Conservation (phyloP, 2,329 filamentous ascomycete genomes). For the Mycogone perniciosa region DNA sequence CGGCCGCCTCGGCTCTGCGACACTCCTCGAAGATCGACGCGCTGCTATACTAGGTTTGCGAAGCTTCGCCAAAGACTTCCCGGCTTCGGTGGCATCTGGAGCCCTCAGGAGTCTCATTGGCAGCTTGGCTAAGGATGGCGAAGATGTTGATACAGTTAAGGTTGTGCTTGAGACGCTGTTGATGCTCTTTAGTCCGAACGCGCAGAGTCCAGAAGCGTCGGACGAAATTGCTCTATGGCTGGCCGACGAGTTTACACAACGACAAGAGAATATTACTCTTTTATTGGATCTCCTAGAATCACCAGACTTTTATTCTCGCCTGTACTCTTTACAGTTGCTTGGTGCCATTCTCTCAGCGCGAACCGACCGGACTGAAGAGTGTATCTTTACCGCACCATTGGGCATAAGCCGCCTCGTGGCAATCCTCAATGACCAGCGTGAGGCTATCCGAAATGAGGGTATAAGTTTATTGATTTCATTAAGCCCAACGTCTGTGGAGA, state of each 20-base stretch:
- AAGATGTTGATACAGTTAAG: constrained; percentile 95
- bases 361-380: constrained; percentile 89
- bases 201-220: constrained; percentile 78
- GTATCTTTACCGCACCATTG: constrained; percentile 79
- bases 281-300: constrained; percentile 85
- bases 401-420: constrained; percentile 83
- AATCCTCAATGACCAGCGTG: constrained; percentile 75
- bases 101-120: constrained; percentile 84
- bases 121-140: constrained; percentile 76
- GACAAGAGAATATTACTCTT: constrained; percentile 91
- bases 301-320: constrained; percentile 79
- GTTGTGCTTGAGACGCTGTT: constrained; percentile 90
- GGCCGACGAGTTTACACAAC: constrained; percentile 95
- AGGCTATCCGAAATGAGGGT: constrained; percentile 82
- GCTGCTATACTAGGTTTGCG: constrained; percentile 87
- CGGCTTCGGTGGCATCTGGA: constrained; percentile 89
- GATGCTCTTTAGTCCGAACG: constrained; percentile 75
- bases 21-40: constrained; percentile 86
- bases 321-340: constrained; percentile 87
- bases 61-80: constrained; percentile 94
- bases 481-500: constrained; percentile 76
- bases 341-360: constrained; percentile 78
- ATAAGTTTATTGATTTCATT: constrained; percentile 82
- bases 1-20: constrained; percentile 79
- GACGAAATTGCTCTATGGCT: constrained; percentile 95